Conservation (phyloP, 179 eudicot species). For the Silene noctiflora region DNA sequence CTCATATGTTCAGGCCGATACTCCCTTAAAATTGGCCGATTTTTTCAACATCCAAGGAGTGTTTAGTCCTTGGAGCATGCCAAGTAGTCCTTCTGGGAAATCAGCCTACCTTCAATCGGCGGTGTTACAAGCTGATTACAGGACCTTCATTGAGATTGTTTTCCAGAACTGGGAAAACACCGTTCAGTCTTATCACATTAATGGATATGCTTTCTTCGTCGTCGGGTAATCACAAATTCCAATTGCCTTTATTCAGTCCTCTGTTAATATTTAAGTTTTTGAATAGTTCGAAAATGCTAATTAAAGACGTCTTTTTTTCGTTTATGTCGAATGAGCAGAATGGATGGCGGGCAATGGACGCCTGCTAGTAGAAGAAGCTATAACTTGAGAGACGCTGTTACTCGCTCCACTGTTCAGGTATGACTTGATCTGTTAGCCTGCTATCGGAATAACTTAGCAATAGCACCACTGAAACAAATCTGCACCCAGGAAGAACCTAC, state of each 20-base stretch:
- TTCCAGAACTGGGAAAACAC: conserved; percentile 76
- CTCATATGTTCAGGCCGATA: conserved; percentile 60
- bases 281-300: background rate
- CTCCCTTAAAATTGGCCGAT: conserved; percentile 86
- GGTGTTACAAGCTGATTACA: conserved; percentile 62
- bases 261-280: background rate
- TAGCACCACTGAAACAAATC: too few relatives aligned
- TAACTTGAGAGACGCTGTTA: conserved; percentile 46
- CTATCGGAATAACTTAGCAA: too few relatives aligned
- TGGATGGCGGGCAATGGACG: conserved; percentile 50
- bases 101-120: conserved; percentile 61
- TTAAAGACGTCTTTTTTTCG: background rate
- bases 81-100: conserved; percentile 51
- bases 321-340: conserved; percentile 20
- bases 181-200: conserved; percentile 85
- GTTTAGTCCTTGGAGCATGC: conserved; percentile 62
- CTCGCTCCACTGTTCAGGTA: conserved; percentile 51
- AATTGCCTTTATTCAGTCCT: background rate
- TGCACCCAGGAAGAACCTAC: too few relatives aligned
- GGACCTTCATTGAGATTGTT: conserved; percentile 71
- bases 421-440: background rate
- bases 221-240: conserved; percentile 60
- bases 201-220: conserved; percentile 92
- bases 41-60: conserved; percentile 84
- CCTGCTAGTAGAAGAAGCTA: conserved; percentile 34